A percentile compares a stretch with the other conserved stretches of the same genome.
phyloP scores from a whole-genome alignment of 2,329 filamentous ascomycete genomes.

The Trichoderma afroharzianum region DNA sequence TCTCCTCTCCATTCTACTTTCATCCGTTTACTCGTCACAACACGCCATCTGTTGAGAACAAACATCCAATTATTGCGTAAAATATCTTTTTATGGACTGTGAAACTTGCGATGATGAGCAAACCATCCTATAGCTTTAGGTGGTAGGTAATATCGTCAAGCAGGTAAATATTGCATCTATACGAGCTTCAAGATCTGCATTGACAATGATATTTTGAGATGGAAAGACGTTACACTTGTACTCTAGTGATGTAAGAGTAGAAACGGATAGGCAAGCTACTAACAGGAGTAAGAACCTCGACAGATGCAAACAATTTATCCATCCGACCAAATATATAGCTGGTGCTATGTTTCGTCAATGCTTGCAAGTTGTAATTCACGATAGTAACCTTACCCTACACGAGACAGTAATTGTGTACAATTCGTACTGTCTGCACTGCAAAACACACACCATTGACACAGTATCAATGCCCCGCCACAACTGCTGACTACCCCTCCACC shows the following conservation, averaged over 20 bases:
- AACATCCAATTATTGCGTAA: not conserved
- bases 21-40: not conserved
- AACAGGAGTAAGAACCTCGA: not conserved
- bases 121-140: not conserved
- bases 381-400: no score
- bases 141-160: not conserved
- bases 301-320: not conserved
- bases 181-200: not conserved
- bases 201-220: not conserved
- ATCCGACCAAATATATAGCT: not conserved
- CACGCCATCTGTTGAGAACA: not conserved
- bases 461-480: conserved; percentile 2
- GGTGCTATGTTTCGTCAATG: not conserved
- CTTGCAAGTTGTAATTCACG: no score
- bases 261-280: fast-evolving
- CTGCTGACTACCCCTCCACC: not conserved
- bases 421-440: not conserved
- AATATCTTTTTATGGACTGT: fast-evolving
- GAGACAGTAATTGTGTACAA: not conserved
- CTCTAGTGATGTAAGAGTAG: not conserved
- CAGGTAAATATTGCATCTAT: not conserved
- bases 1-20: not conserved
- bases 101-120: not conserved
- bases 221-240: not conserved
- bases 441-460: not conserved